These are phyloP conservation scores for Zarea fungicola DNA, from an alignment of 2,329 filamentous ascomycete species.

Conservation along the genomic window DNA sequence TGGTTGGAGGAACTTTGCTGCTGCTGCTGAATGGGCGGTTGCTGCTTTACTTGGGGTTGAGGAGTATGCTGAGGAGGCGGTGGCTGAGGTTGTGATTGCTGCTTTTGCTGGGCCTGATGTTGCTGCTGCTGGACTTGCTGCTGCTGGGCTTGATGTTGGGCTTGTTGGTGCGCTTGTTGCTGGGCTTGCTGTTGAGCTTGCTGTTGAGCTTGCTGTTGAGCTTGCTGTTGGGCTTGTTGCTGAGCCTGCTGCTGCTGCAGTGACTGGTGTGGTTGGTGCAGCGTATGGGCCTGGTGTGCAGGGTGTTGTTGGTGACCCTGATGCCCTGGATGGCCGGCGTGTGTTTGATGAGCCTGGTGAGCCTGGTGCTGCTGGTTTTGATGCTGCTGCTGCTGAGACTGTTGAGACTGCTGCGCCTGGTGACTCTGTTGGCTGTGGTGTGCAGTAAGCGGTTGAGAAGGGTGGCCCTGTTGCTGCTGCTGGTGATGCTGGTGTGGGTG, in stretches of 20 bases:
- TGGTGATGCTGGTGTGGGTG: constrained; percentile 23
- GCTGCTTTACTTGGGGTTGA: constrained; percentile 21
- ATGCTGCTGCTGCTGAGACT: constrained; percentile 17
- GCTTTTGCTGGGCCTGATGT: constrained; percentile 26
- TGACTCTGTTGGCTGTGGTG: constrained; percentile 20
- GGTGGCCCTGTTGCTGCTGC: constrained; percentile 20
- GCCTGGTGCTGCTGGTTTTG: constrained; percentile 20
- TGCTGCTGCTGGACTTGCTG: constrained; percentile 23
- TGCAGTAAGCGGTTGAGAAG: constrained; percentile 9
- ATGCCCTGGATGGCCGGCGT: constrained; percentile 16
- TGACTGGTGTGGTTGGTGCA: constrained; percentile 20
- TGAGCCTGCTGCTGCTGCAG: constrained; percentile 28
- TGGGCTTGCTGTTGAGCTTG: constrained; percentile 25
- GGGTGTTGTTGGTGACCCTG: constrained; percentile 23
- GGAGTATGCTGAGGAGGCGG: constrained; percentile 9
- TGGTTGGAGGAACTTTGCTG: constrained; percentile 25
- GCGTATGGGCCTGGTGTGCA: constrained; percentile 20
- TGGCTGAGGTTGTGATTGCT: constrained; percentile 24
- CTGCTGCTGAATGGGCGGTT: constrained; percentile 21
- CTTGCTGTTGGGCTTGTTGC: constrained; percentile 29
- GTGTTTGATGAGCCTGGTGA: constrained; percentile 15
- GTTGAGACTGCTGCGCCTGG: constrained; percentile 16
- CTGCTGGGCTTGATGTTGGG: constrained; percentile 17
- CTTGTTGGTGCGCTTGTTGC: constrained; percentile 20
- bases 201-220: constrained; percentile 25